Conservation (phyloP, 306 rosid genomes). For the Dryas drummondii region DNA sequence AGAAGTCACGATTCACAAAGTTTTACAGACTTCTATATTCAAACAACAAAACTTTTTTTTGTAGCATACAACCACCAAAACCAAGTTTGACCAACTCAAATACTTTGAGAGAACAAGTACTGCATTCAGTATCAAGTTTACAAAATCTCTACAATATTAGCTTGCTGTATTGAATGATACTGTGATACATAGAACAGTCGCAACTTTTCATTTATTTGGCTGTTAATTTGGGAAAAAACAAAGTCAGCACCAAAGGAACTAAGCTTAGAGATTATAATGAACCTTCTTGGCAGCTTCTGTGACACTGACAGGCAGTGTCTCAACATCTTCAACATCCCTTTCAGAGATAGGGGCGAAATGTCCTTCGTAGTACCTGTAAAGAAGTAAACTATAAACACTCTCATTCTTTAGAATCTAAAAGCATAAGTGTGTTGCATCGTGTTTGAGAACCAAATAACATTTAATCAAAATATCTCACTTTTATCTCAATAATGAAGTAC, state of each 20-base stretch:
- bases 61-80: not conserved
- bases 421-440: not conserved
- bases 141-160: not conserved
- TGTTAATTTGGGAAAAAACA: not conserved
- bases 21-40: not conserved
- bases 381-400: not conserved
- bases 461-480: not conserved
- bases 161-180: not conserved
- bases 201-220: not conserved
- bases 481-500: not conserved
- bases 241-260: conserved; percentile 2
- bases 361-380: conserved; percentile 88
- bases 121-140: not conserved
- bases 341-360: conserved; percentile 80
- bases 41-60: not conserved
- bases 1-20: not conserved
- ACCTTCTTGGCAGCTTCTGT: conserved; percentile 93
- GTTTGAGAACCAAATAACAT: not conserved
- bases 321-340: conserved; percentile 51
- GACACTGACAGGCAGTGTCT: conserved; percentile 48
- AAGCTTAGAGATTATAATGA: conserved; percentile 14
- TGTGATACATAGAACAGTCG: not conserved
- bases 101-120: not conserved
- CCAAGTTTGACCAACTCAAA: conserved; percentile 2
- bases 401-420: not conserved